Evolutionary conservation across 306 rosid species (phyloP), one percentile per base, ranked within the genome.

Genomic region (Neltuma alba): DNA sequence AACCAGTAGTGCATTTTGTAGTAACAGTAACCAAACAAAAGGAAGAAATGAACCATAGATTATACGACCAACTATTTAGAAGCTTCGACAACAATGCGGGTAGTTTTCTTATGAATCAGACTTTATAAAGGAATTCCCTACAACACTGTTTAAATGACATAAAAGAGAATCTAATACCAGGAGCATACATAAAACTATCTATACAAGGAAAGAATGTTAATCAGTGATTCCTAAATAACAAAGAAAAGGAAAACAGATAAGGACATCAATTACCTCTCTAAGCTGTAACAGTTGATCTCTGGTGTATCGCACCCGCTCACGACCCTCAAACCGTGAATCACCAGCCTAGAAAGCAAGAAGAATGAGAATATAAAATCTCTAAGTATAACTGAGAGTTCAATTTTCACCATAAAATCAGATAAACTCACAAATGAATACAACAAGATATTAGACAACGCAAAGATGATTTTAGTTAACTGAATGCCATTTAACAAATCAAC

Each of bases 311-410:
- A 89, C 91, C 3, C 81, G 85, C 38, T 93, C 97, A 48, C 72
- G 94, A 65, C 91, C 92, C 79, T 93, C 98, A 75, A 89, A 87
- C 72, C 93, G 76, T 12, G 91, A 74, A 58, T 93, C 98, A 77
- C 91, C 98, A 44, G 78, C 77, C 98, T 91, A 79, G 30, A 77
- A 65, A 74, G 68, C 33, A 57, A 82, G 50, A 70, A 40, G 25
- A 11, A 67, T 27, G 37, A 30, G 65, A 44, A 76, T 45, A 42
- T n/a, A 55, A 55, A 66, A 78, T 44, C 52, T 76, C 73, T 42
- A 67, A 14, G 15, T 41, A 71, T 23, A 38, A 75, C 7, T 61
- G 23, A 34, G 2, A 21, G 37, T 62, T 64, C 13, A 70, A 47
- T 21, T 27, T 34, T 65, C 72, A 20, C 40, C 16, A 67, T 18